Base-by-base conservation (phyloP, 2,329 filamentous ascomycete species). In the Diaporthe sp. region DNA sequence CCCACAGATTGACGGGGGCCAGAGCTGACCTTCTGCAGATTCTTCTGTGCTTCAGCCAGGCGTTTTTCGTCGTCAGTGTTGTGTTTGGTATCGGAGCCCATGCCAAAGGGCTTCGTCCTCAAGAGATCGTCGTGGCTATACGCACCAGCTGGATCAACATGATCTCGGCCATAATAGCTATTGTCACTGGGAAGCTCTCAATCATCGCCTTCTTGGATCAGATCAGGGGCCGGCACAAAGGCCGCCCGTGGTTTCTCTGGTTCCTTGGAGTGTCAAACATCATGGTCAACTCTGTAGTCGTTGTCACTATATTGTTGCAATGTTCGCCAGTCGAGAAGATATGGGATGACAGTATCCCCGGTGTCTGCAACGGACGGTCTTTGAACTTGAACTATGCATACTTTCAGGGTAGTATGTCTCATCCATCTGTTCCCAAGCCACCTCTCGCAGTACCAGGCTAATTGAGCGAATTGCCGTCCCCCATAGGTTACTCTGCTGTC, bases 331-430 rank as follows among this genome's bases (percentile, higher is more conserved):
- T 57, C 22, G 58, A 72, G 3, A 72, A 72, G 58, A 38, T 72
- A 22, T 72, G 71, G 71, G 71, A 72, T 25, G 47, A 66, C 17
- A 30, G 38, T 1, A 2, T 72, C 1, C 47, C 45, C 12, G 71
- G 71, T 28, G 19, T 55, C 17, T 72, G 71, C 28, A 10, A n/a
- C 5, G 38, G 50, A 3, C n/a, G 58, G 28, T 15, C 57, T 15
- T 42, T 66, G 17, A 66, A 55, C 40, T 15, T 35, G 17, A 66
- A 64, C 15, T 72, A 72, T 42, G 71, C 71, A 22, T 72, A 66
- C 30, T 72, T 72, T 7, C 71, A 72, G 42, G 71, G 71, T 47
- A 72, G 71, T 72, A 55, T 4, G 71, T 64, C 19, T 52, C n/a
- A n/a, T 38, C n/a, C 7, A 6, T 35, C 15, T 47, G 19, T 33